phyloP scores from a whole-genome alignment of 2,329 filamentous ascomycete species.

The Periconia sp. region DNA sequence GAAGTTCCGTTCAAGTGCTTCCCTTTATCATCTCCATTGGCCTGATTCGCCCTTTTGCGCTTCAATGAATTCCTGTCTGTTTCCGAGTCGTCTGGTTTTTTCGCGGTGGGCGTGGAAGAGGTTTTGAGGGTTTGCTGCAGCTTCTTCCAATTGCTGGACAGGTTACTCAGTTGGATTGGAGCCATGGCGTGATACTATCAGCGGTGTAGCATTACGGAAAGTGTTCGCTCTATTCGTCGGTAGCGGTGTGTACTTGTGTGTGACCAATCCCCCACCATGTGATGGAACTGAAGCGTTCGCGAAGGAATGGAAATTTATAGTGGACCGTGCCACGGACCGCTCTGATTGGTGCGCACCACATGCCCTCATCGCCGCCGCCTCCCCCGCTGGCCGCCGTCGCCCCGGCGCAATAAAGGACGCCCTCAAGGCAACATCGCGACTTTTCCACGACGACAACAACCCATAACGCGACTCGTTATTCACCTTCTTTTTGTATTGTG shows the following conservation, averaged over 20 bases:
- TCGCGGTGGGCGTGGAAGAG: conserved; percentile 32
- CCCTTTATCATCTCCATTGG: conserved; percentile 21
- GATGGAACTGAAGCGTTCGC: not conserved
- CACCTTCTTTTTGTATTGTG: conserved; percentile 10
- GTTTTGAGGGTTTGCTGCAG: conserved; percentile 62
- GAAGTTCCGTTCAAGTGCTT: conserved; percentile 39
- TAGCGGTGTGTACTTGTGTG: conserved; percentile 5
- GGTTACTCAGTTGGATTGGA: conserved; percentile 43
- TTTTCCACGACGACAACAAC: conserved; percentile 32
- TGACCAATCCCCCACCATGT: not conserved
- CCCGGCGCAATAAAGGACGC: conserved; percentile 1
- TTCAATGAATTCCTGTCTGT: conserved; percentile 31
- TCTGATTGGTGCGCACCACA: conserved; percentile 9
- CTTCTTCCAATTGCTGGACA: conserved; percentile 73
- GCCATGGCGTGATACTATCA: conserved; percentile 33
- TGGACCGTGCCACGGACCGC: conserved; percentile 8
- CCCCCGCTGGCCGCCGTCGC: conserved; percentile 1
- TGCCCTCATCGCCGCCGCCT: conserved; percentile 9
- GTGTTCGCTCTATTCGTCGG: conserved; percentile 12
- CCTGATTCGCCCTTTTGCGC: conserved; percentile 33
- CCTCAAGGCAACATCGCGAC: conserved; percentile 23
- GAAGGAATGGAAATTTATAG: conserved; percentile 7
- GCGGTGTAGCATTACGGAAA: conserved; percentile 29
- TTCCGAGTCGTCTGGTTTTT: conserved; percentile 26
- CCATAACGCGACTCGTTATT: conserved; percentile 27